Conservation (phyloP, 108 stramenopile species). For the Cylindrotheca closterium region DNA sequence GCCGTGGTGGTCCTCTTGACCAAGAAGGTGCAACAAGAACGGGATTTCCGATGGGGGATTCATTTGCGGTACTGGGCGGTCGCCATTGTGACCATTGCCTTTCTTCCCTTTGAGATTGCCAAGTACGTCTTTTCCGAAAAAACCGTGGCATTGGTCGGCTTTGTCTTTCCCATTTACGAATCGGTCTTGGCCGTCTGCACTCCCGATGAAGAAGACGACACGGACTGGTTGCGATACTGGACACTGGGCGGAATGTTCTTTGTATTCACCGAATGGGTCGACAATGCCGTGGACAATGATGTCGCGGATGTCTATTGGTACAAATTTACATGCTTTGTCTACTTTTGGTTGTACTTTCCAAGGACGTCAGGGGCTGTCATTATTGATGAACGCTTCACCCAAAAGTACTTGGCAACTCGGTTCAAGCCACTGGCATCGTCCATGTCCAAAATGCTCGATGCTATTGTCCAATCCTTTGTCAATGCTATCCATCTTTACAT, state of each 20-base stretch:
- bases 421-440: conserved; percentile 22
- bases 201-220: conserved; percentile 26
- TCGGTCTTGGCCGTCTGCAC: conserved; percentile 36
- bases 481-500: conserved; percentile 49
- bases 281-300: conserved; percentile 13
- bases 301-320: conserved; percentile 22
- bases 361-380: conserved; percentile 44
- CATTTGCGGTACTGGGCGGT: conserved; percentile 1
- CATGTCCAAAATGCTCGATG: conserved; percentile 18
- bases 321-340: conserved; percentile 35
- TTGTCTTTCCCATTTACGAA: conserved; percentile 34
- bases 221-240: conserved; percentile 43
- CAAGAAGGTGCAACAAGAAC: background rate
- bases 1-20: background rate
- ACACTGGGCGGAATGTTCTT: conserved; percentile 11
- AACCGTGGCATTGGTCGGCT: conserved; percentile 31
- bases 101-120: conserved; percentile 32
- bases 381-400: conserved; percentile 39
- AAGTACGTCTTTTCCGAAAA: conserved; percentile 29
- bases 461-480: conserved; percentile 13
- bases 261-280: conserved; percentile 21
- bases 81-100: background rate
- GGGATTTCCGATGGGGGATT: background rate
- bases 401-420: conserved; percentile 38
- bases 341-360: conserved; percentile 51